Evolutionary conservation across 2,329 filamentous ascomycete genomes (phyloP).

Genomic region (Didymella arachidicola): DNA sequence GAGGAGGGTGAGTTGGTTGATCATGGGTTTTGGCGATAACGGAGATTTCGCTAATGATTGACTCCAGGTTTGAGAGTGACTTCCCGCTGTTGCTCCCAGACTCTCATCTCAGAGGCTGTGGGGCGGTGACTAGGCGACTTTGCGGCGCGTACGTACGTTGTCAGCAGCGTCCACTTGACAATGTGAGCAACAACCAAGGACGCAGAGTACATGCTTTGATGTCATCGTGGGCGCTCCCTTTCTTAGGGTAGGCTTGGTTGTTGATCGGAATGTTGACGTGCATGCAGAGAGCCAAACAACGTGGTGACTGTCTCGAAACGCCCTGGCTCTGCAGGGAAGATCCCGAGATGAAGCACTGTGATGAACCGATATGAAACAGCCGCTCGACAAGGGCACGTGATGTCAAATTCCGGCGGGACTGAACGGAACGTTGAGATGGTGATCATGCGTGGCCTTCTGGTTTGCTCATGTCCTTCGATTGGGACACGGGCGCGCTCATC

Average conservation of each 20-base stretch:
- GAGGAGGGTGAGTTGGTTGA: slow-evolving; percentile 7
- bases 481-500: not conserved
- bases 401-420: slow-evolving; percentile 1
- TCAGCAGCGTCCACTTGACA: not conserved
- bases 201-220: slow-evolving; percentile 6
- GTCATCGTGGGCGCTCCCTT: slow-evolving; percentile 9
- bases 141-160: slow-evolving; percentile 1
- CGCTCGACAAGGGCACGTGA: slow-evolving; percentile 2
- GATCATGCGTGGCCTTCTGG: slow-evolving; percentile 1
- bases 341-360: slow-evolving; percentile 17
- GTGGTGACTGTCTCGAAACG: slow-evolving; percentile 13
- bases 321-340: slow-evolving; percentile 11
- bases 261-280: slow-evolving; percentile 13
- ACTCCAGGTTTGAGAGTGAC: slow-evolving; percentile 15
- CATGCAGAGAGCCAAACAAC: slow-evolving; percentile 8
- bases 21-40: slow-evolving; percentile 24
- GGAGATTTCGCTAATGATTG: slow-evolving; percentile 25
- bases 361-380: slow-evolving; percentile 11
- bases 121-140: slow-evolving; percentile 7
- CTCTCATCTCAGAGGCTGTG: slow-evolving; percentile 9
- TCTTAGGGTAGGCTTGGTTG: slow-evolving; percentile 3
- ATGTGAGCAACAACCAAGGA: not conserved
- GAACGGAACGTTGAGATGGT: slow-evolving; percentile 1
- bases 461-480: slow-evolving; percentile 13
- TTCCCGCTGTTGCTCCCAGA: slow-evolving; percentile 4